Base-by-base conservation (phyloP, 208 protist genomes). In the Jaenimonas drosophilae region DNA sequence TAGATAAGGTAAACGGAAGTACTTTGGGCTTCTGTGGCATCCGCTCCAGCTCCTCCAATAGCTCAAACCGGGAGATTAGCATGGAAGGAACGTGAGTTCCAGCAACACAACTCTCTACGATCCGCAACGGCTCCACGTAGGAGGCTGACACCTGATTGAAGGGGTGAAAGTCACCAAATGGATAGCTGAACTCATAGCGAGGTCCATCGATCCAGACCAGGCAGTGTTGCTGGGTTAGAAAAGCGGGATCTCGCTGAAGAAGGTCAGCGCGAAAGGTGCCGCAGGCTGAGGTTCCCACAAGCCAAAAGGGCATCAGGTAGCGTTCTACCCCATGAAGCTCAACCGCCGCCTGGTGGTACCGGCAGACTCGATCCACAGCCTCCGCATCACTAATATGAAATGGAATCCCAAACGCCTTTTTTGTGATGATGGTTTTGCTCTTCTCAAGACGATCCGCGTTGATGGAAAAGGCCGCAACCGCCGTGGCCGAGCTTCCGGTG, bases 1-100 rank as follows among this genome's bases (percentile, higher is more conserved):
- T 94, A 21, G 85, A 94, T 78, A 90, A 88, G 46, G 76, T 60
- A 54, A 94, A 94, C 16, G 85, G 80, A 1, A 94, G 45, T 16
- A 94, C 61, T n/a, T 58, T 64, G 0, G 78, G 76, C 19, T 43
- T 61, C 24, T 62, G 55, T 32, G 48, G 28, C 78, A 86, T 84
- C 48, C 31, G 46, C 45, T 94, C 76, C 29, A 91, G 49, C 37
- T 88, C 73, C 32, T 83, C 63, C 38, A 87, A 50, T 12, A 94
- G 57, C 57, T 94, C 78, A 56, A 91, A 90, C 27, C 85, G 75
- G 2, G 77, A 88, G 29, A 94, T 63, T 20, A 94, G 61, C 85
- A 94, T 94, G 25, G 85, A 90, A 9, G 85, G 81, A 4, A 94
- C 64, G 40, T 94, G 85, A 6, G 68, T 72, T n/a, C 80, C 85